Conservation (phyloP, 257 asterid species). For the Cruciata laevipes region DNA sequence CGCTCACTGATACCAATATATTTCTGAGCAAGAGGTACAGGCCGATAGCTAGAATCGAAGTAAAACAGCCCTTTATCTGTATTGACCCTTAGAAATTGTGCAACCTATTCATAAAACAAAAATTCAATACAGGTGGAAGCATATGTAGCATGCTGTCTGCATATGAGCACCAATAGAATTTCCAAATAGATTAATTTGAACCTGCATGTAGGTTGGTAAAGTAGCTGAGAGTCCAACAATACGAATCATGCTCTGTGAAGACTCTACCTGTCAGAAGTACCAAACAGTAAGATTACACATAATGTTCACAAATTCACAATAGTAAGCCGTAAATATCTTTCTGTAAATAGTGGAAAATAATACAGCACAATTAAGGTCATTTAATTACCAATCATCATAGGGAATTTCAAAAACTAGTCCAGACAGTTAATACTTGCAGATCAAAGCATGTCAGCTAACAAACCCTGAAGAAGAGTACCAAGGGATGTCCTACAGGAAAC, state of each 20-base stretch:
- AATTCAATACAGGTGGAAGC: constrained; percentile 2
- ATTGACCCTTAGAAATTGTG: constrained; percentile 94
- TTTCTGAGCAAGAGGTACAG: constrained; percentile 96
- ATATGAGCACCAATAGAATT: not conserved
- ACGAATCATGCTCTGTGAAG: constrained; percentile 98
- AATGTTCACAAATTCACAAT: not conserved
- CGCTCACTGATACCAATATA: constrained; percentile 85
- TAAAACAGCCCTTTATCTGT: constrained; percentile 84
- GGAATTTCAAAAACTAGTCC: not conserved
- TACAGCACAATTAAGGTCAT: not conserved
- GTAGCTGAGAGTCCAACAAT: constrained; percentile 99
- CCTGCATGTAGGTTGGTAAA: constrained; percentile 94
- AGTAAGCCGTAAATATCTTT: not conserved
- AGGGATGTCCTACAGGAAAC: not conserved
- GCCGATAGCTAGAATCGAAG: constrained; percentile 94
- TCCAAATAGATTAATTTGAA: constrained; percentile 13
- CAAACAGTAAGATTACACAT: constrained; percentile 12
- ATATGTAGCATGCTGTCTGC: not conserved
- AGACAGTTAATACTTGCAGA: not conserved
- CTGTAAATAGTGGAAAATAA: not conserved
- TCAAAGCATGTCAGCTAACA: not conserved
- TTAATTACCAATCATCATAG: not conserved
- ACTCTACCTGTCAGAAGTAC: constrained; percentile 69
- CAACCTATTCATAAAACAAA: constrained; percentile 52
- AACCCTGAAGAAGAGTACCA: not conserved